These are phyloP conservation scores for Chenopodium quinoa DNA, from an alignment of 148 eudicot genomes.

Conservation along the genomic window DNA sequence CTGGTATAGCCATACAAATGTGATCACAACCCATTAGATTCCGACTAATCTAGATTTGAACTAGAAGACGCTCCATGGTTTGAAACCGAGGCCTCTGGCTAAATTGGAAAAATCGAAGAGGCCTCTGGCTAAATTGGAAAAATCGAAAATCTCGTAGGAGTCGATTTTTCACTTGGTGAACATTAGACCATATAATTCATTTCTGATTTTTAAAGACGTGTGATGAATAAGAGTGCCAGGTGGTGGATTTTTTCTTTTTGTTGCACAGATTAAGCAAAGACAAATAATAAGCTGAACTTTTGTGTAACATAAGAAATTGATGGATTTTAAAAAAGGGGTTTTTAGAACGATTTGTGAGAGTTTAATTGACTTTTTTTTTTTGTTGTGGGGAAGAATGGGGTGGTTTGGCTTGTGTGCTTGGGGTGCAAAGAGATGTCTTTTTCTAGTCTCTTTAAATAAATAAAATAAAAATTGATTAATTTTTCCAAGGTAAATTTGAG, in stretches of 20 bases:
- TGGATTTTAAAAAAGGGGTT: background rate
- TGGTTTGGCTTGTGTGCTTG: conserved; percentile 23
- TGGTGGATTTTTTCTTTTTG: background rate
- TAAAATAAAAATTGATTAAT: background rate
- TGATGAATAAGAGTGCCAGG: conserved; percentile 12
- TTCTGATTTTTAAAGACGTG: background rate
- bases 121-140: background rate
- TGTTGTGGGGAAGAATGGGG: background rate
- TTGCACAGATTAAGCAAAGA: conserved; percentile 2
- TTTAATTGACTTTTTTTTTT: background rate
- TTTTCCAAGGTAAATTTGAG: background rate
- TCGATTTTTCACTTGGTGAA: background rate
- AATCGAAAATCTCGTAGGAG: background rate
- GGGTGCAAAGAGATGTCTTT: conserved; percentile 30
- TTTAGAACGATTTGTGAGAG: conserved; percentile 8
- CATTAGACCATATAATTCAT: background rate
- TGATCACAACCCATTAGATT: too few relatives aligned
- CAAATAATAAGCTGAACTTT: conserved; percentile 15
- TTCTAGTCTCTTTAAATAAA: conserved; percentile 9
- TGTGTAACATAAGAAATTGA: conserved; percentile 1
- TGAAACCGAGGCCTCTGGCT: background rate
- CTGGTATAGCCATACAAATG: too few relatives aligned
- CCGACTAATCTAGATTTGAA: too few relatives aligned
- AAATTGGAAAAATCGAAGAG: background rate
- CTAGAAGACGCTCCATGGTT: background rate